phyloP scores from a whole-genome alignment of 2,329 filamentous ascomycete genomes.

The Talaromyces sp. region DNA sequence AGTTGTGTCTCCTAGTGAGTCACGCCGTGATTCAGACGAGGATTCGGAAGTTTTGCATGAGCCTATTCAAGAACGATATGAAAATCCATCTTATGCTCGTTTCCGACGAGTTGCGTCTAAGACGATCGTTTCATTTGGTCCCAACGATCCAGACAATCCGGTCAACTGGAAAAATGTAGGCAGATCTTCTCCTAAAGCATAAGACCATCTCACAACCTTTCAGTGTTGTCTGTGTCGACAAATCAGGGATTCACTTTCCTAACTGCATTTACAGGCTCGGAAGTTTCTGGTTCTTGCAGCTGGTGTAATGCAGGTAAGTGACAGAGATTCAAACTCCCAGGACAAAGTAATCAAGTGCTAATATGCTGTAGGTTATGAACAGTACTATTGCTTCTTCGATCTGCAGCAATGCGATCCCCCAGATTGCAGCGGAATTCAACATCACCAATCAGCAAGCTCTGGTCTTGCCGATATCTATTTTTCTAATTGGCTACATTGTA shows the following conservation, averaged over 20 bases:
- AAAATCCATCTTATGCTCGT: constrained; percentile 28
- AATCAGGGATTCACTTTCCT: not conserved
- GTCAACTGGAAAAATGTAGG: constrained; percentile 38
- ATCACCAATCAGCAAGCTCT: constrained; percentile 37
- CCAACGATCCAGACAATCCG: constrained; percentile 38
- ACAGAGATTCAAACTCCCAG: not conserved
- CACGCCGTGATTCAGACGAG: constrained; percentile 17
- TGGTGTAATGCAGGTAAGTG: constrained; percentile 34
- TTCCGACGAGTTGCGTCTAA: constrained; percentile 41
- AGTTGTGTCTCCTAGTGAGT: constrained; percentile 14
- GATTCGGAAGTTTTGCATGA: constrained; percentile 25
- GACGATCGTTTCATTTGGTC: constrained; percentile 38
- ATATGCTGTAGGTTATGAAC: constrained; percentile 35
- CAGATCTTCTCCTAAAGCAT: not conserved
- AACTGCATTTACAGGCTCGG: constrained; percentile 12
- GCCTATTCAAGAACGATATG: constrained; percentile 30
- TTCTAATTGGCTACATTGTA: constrained; percentile 45
- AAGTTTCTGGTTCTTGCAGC: constrained; percentile 40
- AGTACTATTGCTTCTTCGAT: constrained; percentile 46
- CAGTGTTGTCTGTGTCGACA: too few species aligned
- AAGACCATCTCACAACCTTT: not conserved
- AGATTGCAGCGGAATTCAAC: constrained; percentile 40
- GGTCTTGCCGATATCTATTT: constrained; percentile 45
- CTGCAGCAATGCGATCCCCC: constrained; percentile 41
- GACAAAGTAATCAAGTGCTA: not conserved